Base-by-base conservation (phyloP, 2,329 filamentous ascomycete genomes). In the Botrytis sinoallii region DNA sequence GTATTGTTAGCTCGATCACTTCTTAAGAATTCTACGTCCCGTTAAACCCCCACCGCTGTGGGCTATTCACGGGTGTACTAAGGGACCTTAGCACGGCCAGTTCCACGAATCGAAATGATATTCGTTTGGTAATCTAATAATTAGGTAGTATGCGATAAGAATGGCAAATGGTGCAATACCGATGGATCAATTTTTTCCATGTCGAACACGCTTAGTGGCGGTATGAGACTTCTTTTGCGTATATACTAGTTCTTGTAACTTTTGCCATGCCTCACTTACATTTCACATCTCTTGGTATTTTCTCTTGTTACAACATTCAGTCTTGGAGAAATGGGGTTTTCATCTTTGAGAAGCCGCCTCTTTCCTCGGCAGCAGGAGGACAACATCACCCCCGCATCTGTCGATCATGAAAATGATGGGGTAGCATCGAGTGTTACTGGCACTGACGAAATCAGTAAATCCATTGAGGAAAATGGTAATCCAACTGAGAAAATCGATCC, bases 371-470 rank as follows among this genome's bases (percentile, higher is more conserved):
- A 42, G n/a, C 66, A 32, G 35, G 48, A 57, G 35, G 35, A 48
- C 7, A 55, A 9, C 12, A 22, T 18, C 40, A 25, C 25, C 38
- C 48, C 48, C 66, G 10, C 35, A 32, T 9, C 25, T 12, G 35
- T n/a, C 66, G 48, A 68, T 57, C 48, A 32, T 42, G 35, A 68
- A 38, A 42, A 35, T 40, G 48, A 68, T 29, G 48, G 48, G 4
- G 25, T 44, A 35, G 64, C 71, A 40, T 72, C 71, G 8, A 72
- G 64, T 60, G 64, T 69, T 8, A 57, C 64, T 6, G 71, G 64
- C n/a, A 60, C 64, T 20, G 71, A 72, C 22, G 64, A 61, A 52
- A 72, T 46, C 18, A 55, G 40, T 38, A 61, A 61, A 20, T 72
- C 71, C 4, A 38, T 68, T 9, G 64, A 72, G 8, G 71, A 72